Percentiles rank a stretch among this genome's conserved stretches.
Conservation (phyloP, 768 basidiomycete species). For the Auricularia cornea region DNA sequence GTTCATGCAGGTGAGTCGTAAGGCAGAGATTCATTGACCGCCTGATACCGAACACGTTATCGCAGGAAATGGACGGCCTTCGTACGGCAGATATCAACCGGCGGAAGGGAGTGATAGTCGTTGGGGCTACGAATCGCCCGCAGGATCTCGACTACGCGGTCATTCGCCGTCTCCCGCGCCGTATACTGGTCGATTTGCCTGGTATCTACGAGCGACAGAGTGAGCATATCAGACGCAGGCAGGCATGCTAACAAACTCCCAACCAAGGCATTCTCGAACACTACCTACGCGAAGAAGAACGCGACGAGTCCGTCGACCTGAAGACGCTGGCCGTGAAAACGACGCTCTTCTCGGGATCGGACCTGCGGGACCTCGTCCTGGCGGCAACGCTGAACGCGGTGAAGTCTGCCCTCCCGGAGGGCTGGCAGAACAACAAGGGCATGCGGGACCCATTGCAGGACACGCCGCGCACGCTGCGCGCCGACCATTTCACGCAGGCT, state of each 20-base stretch:
- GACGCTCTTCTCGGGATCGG: slow-evolving; percentile 29
- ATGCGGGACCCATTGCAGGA: background rate
- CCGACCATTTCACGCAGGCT: slow-evolving; percentile 26
- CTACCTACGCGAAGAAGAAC: slow-evolving; percentile 22
- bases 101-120: slow-evolving; percentile 26
- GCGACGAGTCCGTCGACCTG: slow-evolving; percentile 17
- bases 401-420: slow-evolving; percentile 26
- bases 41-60: background rate
- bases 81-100: slow-evolving; percentile 15
- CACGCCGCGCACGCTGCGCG: background rate
- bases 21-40: background rate
- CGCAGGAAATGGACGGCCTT: slow-evolving; percentile 31
- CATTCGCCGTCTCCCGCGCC: slow-evolving; percentile 28
- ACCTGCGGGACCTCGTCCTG: slow-evolving; percentile 34
- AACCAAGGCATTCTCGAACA: slow-evolving; percentile 28
- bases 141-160: slow-evolving; percentile 27
- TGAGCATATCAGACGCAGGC: slow-evolving; percentile 5
- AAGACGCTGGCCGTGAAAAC: slow-evolving; percentile 14
- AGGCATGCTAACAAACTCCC: background rate
- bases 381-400: slow-evolving; percentile 29
- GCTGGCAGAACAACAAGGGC: slow-evolving; percentile 18
- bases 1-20: slow-evolving; percentile 9
- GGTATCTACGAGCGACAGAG: slow-evolving; percentile 25
- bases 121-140: slow-evolving; percentile 23
- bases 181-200: slow-evolving; percentile 31